Percentiles rank a stretch among this genome's conserved stretches.
These are phyloP conservation scores for Hypoxylon sp. DNA, from an alignment of 2,329 filamentous ascomycete species.

Conservation along the genomic window DNA sequence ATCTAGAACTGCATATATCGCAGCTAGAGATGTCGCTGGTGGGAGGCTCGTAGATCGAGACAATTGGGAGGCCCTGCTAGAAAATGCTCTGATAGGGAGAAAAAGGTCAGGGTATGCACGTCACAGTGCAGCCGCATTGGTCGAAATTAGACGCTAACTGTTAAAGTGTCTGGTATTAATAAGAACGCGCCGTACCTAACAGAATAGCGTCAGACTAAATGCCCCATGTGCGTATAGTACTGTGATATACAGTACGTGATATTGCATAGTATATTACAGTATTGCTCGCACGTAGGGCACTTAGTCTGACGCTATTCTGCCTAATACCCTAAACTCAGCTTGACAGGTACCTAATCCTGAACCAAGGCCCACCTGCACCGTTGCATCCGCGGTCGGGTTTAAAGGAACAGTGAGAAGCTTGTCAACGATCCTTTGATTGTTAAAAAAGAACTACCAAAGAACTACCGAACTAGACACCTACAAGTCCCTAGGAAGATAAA, in stretches of 20 bases:
- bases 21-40: constrained; percentile 9
- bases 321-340: background rate
- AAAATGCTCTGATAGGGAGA: constrained; percentile 31
- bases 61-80: constrained; percentile 14
- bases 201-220: no score
- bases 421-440: background rate
- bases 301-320: no score
- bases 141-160: constrained; percentile 27
- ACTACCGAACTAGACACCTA: no score
- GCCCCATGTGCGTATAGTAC: no score
- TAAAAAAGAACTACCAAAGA: background rate
- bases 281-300: no score
- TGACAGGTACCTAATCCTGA: background rate
- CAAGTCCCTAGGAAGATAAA: background rate
- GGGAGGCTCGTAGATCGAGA: constrained; percentile 30
- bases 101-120: constrained; percentile 36
- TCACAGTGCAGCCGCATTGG: constrained; percentile 44
- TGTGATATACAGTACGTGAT: no score
- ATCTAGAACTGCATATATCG: constrained; percentile 8
- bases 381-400: background rate
- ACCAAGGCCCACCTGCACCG: background rate
- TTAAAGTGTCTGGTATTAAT: constrained; percentile 18
- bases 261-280: no score
- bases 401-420: background rate
- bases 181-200: background rate